A percentile compares a stretch with the other conserved stretches of the same genome.
These are phyloP conservation scores for Acanthamoeba rhysodes DNA, from an alignment of 208 protist genomes.

Conservation along the genomic window DNA sequence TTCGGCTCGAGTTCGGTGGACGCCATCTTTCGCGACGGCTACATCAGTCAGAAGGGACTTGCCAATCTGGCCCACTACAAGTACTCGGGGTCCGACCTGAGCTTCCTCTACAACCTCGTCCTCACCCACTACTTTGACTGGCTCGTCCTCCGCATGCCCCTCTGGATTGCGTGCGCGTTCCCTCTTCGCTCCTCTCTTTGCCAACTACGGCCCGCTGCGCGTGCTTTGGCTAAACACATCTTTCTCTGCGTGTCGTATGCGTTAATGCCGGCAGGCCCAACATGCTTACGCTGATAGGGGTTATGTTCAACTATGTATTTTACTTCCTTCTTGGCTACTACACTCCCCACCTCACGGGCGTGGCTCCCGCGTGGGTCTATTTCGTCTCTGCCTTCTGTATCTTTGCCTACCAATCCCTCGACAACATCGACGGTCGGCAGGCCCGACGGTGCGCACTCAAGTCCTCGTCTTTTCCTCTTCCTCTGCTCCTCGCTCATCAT, in stretches of 20 bases:
- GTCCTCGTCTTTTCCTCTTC: not conserved
- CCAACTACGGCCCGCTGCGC: too few species aligned
- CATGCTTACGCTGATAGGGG: not conserved
- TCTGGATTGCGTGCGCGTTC: not conserved
- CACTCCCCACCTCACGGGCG: slow-evolving; percentile 23
- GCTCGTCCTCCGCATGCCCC: slow-evolving; percentile 27
- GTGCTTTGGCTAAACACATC: not conserved
- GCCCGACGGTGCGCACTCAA: not conserved
- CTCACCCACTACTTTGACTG: slow-evolving; percentile 54
- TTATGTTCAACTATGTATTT: slow-evolving; percentile 31
- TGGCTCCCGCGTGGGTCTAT: slow-evolving; percentile 42
- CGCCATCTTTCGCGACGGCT: slow-evolving; percentile 15
- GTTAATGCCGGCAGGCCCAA: not conserved
- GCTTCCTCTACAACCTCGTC: slow-evolving; percentile 44
- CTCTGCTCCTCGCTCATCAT: not conserved
- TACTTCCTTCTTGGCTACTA: slow-evolving; percentile 29
- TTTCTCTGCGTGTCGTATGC: not conserved
- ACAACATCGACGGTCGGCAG: slow-evolving; percentile 49
- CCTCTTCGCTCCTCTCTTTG: not conserved
- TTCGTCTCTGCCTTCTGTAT: slow-evolving; percentile 23
- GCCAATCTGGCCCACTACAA: slow-evolving; percentile 43
- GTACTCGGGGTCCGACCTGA: slow-evolving; percentile 27
- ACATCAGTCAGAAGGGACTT: slow-evolving; percentile 52
- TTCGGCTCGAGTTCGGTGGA: slow-evolving; percentile 12
- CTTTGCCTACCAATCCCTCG: slow-evolving; percentile 59